A percentile compares a stretch with the other conserved stretches of the same genome.
These are phyloP conservation scores for Casaregolazyma suthepensis DNA, from an alignment of 1,139 yeast species.

Conservation along the genomic window DNA sequence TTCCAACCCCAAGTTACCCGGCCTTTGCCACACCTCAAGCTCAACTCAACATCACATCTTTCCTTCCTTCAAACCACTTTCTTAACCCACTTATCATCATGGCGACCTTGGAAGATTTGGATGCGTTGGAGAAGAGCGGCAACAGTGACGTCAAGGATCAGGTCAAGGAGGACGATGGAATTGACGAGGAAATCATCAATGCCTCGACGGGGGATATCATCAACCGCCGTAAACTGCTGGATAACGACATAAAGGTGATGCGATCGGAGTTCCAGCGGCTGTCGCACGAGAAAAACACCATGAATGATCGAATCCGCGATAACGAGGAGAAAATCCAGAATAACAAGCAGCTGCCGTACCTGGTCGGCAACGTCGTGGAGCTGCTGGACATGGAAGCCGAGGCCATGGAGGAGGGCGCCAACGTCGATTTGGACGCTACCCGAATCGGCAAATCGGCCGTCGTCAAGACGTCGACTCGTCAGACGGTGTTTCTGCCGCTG, in stretches of 20 bases:
- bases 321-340: conserved; percentile 94
- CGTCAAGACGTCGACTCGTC: conserved; percentile 94
- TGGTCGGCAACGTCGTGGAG: conserved; percentile 98
- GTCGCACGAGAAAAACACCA: conserved; percentile 85
- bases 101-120: conserved; percentile 36
- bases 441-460: conserved; percentile 97
- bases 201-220: conserved; percentile 78
- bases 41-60: conserved; percentile 27
- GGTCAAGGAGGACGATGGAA: conserved; percentile 40
- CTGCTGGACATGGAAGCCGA: conserved; percentile 86
- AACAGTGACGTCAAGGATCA: conserved; percentile 22
- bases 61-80: background rate
- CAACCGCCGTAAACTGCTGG: conserved; percentile 81
- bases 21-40: conserved; percentile 20
- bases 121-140: conserved; percentile 25
- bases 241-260: conserved; percentile 94
- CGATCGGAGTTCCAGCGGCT: conserved; percentile 86
- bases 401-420: conserved; percentile 88
- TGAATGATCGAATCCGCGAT: conserved; percentile 91
- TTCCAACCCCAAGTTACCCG: conserved; percentile 2
- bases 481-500: conserved; percentile 92
- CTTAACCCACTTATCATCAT: conserved; percentile 18
- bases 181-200: conserved; percentile 75
- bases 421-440: conserved; percentile 86
- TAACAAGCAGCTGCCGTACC: conserved; percentile 90